Conservation (phyloP, 2,329 filamentous ascomycete species). For the Trichophyton schoenleinii region DNA sequence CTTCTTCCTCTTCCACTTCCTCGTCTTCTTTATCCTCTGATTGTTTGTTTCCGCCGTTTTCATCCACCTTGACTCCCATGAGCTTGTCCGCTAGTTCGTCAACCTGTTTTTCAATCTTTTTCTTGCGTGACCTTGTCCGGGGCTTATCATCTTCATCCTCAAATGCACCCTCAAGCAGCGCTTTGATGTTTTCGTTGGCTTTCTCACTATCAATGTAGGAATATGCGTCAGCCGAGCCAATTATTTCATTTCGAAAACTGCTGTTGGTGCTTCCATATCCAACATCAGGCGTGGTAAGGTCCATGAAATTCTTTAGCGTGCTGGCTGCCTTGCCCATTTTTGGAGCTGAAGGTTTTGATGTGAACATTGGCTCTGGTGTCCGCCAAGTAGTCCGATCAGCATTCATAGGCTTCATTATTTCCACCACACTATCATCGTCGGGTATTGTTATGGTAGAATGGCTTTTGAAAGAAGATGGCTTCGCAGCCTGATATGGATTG, state of each 20-base stretch:
- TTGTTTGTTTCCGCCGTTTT: conserved; percentile 45
- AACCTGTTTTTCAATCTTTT: conserved; percentile 28
- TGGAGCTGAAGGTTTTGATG: conserved; percentile 34
- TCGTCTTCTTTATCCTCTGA: conserved; percentile 31
- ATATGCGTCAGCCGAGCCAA: conserved; percentile 43
- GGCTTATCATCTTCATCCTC: conserved; percentile 38
- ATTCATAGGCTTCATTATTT: conserved; percentile 40
- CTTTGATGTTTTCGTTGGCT: conserved; percentile 42
- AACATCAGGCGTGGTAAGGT: conserved; percentile 37
- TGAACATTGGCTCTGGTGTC: conserved; percentile 41
- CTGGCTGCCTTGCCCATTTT: conserved; percentile 31
- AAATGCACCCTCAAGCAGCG: conserved; percentile 39
- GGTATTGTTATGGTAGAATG: conserved; percentile 16
- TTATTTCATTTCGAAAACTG: conserved; percentile 36
- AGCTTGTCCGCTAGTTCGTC: conserved; percentile 35
- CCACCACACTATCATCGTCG: conserved; percentile 26
- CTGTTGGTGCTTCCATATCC: conserved; percentile 37
- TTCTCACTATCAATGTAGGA: conserved; percentile 38
- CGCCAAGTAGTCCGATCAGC: conserved; percentile 37
- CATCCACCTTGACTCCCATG: conserved; percentile 32
- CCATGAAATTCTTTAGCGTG: conserved; percentile 36
- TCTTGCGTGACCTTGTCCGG: conserved; percentile 27
- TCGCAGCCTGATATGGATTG: conserved; percentile 30
- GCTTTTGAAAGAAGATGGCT: conserved; percentile 27
- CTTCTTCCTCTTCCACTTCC: conserved; percentile 43